Percentiles rank a stretch among this genome's conserved stretches.
Evolutionary conservation across 108 stramenopile species (phyloP).

Genomic region (Aurantiochytrium sp.): DNA sequence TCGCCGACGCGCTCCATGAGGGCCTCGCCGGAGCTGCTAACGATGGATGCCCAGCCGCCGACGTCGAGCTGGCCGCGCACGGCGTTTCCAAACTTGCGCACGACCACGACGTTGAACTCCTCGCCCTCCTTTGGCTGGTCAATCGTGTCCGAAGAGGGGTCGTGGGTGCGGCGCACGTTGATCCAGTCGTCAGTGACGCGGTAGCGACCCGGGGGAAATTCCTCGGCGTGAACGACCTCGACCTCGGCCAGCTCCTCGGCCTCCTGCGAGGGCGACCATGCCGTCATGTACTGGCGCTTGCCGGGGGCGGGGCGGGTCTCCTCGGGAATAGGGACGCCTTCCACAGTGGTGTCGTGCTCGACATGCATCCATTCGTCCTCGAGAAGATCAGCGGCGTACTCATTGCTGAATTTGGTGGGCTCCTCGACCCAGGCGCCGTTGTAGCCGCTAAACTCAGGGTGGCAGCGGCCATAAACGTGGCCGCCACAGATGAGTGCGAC

Average conservation of each 20-base stretch:
- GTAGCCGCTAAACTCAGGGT: slow-evolving; percentile 67
- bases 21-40: background rate
- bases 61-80: background rate
- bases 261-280: background rate
- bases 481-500: slow-evolving; percentile 79
- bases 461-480: slow-evolving; percentile 77
- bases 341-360: slow-evolving; percentile 14
- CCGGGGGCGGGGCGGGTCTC: slow-evolving; percentile 65
- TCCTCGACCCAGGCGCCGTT: slow-evolving; percentile 73
- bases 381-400: slow-evolving; percentile 71
- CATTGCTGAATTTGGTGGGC: slow-evolving; percentile 75
- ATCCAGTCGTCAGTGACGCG: background rate
- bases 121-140: background rate
- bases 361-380: slow-evolving; percentile 52
- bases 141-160: background rate
- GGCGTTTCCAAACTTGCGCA: background rate
- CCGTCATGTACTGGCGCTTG: slow-evolving; percentile 51
- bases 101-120: background rate
- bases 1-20: background rate
- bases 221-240: background rate
- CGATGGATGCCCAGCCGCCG: background rate
- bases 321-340: slow-evolving; percentile 10
- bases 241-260: background rate
- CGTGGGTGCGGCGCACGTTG: background rate
- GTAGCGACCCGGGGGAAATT: background rate